These are phyloP conservation scores for Poa pratensis DNA, from an alignment of 176 grass and related monocot genomes.

Conservation along the genomic window DNA sequence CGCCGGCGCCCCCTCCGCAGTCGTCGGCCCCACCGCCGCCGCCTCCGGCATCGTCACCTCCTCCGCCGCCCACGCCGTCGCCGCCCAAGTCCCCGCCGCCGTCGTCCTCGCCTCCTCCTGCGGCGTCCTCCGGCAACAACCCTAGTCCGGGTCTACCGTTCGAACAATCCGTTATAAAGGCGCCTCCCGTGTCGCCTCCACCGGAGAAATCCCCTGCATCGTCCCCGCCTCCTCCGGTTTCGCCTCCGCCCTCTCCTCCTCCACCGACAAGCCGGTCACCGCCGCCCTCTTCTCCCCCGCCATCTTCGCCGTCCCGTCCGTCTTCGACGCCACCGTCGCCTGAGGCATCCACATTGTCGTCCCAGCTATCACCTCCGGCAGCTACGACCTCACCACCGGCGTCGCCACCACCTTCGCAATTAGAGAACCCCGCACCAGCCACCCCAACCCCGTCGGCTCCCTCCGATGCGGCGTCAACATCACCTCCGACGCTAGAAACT, in stretches of 20 bases:
- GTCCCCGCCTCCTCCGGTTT: conserved; percentile 35
- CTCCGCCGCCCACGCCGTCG: background rate
- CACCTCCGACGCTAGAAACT: conserved; percentile 3
- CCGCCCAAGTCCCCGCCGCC: background rate
- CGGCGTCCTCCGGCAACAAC: background rate
- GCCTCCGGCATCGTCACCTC: background rate
- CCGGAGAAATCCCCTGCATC: background rate
- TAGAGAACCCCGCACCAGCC: background rate
- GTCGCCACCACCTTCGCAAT: conserved; percentile 26
- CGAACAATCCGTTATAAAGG: background rate
- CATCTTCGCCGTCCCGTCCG: background rate
- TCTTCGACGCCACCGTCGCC: background rate
- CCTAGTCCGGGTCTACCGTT: background rate
- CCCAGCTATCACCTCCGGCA: conserved; percentile 2
- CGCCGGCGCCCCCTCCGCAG: conserved; percentile 15
- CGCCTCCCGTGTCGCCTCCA: background rate
- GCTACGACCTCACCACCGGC: background rate
- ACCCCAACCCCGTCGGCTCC: background rate
- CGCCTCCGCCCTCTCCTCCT: conserved; percentile 37
- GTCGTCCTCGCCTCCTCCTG: conserved; percentile 25
- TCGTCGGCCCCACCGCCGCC: conserved; percentile 23
- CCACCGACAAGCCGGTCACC: conserved; percentile 22
- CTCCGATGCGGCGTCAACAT: background rate
- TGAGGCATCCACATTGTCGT: background rate
- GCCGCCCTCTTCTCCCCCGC: conserved; percentile 24